phyloP scores from a whole-genome alignment of 305 asterid species.

The Lippia alba region DNA sequence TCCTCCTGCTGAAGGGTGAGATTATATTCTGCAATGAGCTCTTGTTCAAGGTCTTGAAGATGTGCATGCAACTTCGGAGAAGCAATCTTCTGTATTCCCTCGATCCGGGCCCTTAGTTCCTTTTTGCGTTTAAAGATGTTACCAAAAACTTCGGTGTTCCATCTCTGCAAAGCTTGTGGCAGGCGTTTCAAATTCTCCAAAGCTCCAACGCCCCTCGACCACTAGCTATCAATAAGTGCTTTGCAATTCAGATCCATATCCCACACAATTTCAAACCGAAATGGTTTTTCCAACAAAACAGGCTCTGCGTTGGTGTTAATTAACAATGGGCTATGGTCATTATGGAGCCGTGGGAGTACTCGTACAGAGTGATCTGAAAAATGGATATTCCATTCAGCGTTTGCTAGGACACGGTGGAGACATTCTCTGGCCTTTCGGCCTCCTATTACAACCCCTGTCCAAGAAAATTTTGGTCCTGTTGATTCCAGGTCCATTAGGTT shows the following conservation, averaged over 20 bases:
- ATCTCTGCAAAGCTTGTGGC: neutral
- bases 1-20: too few relatives aligned
- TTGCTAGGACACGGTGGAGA: neutral
- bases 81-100: neutral
- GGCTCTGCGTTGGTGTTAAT: neutral
- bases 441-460: neutral
- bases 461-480: neutral
- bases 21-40: too few relatives aligned
- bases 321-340: neutral
- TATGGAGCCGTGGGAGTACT: neutral
- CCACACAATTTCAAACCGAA: neutral
- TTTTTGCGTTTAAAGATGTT: too few relatives aligned
- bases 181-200: neutral
- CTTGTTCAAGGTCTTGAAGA: neutral
- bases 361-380: too few relatives aligned
- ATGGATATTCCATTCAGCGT: neutral
- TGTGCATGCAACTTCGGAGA: too few relatives aligned
- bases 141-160: neutral
- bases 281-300: neutral
- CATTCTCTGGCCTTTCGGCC: neutral
- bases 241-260: neutral
- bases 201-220: neutral
- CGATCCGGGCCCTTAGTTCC: neutral
- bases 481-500: neutral
- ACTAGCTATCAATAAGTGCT: too few relatives aligned